A percentile compares a stretch with the other conserved stretches of the same genome.
These are phyloP conservation scores for Melanomma pulvis-pyrius DNA, from an alignment of 495 filamentous ascomycete genomes.

Conservation along the genomic window DNA sequence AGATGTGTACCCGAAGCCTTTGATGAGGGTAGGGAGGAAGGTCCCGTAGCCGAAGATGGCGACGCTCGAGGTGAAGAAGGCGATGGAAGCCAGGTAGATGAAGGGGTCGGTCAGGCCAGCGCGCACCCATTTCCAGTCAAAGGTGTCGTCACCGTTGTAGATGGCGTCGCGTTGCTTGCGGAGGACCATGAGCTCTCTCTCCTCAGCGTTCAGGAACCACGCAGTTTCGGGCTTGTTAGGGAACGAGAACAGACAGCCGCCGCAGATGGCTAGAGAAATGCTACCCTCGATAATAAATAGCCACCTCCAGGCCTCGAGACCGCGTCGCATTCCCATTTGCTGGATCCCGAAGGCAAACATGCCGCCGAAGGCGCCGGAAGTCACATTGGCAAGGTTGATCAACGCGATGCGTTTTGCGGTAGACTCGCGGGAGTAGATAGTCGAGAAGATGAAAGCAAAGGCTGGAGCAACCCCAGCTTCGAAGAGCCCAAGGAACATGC, in stretches of 20 bases:
- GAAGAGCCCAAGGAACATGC: slow-evolving; percentile 11
- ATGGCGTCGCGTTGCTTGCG: slow-evolving; percentile 3
- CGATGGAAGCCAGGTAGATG: background rate
- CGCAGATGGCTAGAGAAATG: slow-evolving; percentile 16
- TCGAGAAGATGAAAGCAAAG: slow-evolving; percentile 11
- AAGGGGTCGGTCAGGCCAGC: slow-evolving; percentile 18
- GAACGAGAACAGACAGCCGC: slow-evolving; percentile 12
- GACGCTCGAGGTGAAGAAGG: slow-evolving; percentile 6
- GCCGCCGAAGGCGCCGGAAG: slow-evolving; percentile 32
- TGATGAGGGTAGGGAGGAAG: slow-evolving; percentile 32
- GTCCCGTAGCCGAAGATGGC: slow-evolving; percentile 7
- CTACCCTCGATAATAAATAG: slow-evolving; percentile 31
- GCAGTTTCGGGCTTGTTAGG: slow-evolving; percentile 17
- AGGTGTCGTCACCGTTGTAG: slow-evolving; percentile 17
- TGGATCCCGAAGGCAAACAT: slow-evolving; percentile 26
- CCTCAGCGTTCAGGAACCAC: slow-evolving; percentile 26
- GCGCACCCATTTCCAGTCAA: slow-evolving; percentile 18
- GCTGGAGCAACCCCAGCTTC: slow-evolving; percentile 18
- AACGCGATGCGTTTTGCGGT: slow-evolving; percentile 8
- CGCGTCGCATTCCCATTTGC: slow-evolving; percentile 10
- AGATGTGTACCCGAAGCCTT: slow-evolving; percentile 20
- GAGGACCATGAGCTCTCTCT: slow-evolving; percentile 20
- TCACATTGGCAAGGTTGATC: slow-evolving; percentile 6
- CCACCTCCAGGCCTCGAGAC: slow-evolving; percentile 32
- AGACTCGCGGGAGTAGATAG: slow-evolving; percentile 14